These are phyloP conservation scores for Xylaria sp. DNA, from an alignment of 2,329 filamentous ascomycete species.

Conservation along the genomic window DNA sequence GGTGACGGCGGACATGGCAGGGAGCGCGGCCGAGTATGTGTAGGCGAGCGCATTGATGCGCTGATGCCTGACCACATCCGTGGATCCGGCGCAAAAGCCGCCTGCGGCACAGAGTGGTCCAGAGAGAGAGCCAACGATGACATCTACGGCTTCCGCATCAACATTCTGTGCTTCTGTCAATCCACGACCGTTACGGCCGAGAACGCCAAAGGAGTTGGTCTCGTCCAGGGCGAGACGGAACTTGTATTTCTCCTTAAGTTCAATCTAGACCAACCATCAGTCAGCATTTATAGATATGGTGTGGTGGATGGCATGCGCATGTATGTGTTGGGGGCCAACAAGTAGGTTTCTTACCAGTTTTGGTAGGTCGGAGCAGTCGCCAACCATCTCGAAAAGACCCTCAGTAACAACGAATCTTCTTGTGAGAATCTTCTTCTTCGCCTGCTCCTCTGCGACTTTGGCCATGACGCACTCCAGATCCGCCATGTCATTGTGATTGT, in stretches of 20 bases:
- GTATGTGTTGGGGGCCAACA: constrained; percentile 26
- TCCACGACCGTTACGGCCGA: constrained; percentile 90
- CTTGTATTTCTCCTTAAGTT: constrained; percentile 95
- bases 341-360: constrained; percentile 70
- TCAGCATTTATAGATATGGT: constrained; percentile 9
- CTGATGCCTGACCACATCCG: constrained; percentile 95
- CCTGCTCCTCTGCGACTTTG: constrained; percentile 88
- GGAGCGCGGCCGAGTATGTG: constrained; percentile 94
- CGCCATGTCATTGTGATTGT: constrained; percentile 94
- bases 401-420: constrained; percentile 96
- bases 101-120: constrained; percentile 92
- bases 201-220: constrained; percentile 95
- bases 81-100: constrained; percentile 92
- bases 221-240: constrained; percentile 98
- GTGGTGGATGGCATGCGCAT: background rate
- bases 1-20: constrained; percentile 93
- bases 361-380: constrained; percentile 85
- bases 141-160: constrained; percentile 91
- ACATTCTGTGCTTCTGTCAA: constrained; percentile 97
- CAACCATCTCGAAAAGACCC: constrained; percentile 89
- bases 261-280: constrained; percentile 66
- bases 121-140: constrained; percentile 94
- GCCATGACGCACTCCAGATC: constrained; percentile 88
- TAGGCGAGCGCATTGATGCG: constrained; percentile 92
- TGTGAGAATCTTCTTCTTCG: constrained; percentile 84